Base-by-base conservation (phyloP, 2,329 filamentous ascomycete species). In the Verticillium isaacii region DNA sequence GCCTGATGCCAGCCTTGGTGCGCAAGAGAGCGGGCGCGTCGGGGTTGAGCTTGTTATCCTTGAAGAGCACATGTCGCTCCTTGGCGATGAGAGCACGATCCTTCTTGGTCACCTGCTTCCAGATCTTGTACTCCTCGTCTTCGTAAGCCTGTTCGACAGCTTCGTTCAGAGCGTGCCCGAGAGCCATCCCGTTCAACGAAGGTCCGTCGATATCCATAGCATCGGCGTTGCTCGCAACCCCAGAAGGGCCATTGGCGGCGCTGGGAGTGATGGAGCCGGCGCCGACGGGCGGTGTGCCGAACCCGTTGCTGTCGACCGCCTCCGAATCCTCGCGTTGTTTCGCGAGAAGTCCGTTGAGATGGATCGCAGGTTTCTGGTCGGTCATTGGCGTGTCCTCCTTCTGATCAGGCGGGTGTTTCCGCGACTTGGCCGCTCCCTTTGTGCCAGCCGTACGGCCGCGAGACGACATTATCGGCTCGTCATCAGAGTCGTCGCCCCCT, bases 31-130 rank as follows among this genome's bases (percentile, higher is more conserved):
- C 95, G 19, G 93, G 92, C 65, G 96, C 92, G 34, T 99, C 95
- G 0, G 85, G 75, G 71, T 97, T 96, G 58, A 99, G 81, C 69
- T 88, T 91, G 69, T 93, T 89, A 58, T 89, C 90, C 64, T 89
- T 90, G 77, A 99, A 97, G 15, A 99, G 84, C 45, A 90, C 86
- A 74, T 93, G 89, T 36, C 95, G 86, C 72, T 97, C 92, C 66
- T 93, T 92, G 63, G 95, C 90, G 60, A 94, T 87, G 29, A 90
- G 80, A 4, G 95, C 95, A 65, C 95, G 89, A 70, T 97, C 93
- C 73, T 95, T 97, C 77, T 98, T 98, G 2, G 95, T 99, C 50
- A 97, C 92, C 75, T 98, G 94, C 78, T 98, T 99, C 95, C 96
- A 99, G 39, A 95, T 91, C 73, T 96, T 96, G 78, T 95, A 97